Base-by-base conservation (phyloP, 2,329 filamentous ascomycete genomes). In the Elsinoe perseae region DNA sequence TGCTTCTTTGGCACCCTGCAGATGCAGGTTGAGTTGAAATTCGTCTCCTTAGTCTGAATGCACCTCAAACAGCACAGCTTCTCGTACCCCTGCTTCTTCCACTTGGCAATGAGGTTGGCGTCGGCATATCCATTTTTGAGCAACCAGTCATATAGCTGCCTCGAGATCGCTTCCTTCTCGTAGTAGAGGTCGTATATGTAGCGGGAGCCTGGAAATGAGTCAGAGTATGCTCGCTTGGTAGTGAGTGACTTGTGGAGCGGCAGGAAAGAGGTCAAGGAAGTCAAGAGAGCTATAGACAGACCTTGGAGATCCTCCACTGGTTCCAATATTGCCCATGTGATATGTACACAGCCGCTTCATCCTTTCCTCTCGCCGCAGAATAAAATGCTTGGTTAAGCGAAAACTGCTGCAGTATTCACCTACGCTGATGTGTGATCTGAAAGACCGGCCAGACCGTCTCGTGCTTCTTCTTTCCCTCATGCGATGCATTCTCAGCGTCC, bases 81-180 rank as follows among this genome's bases (percentile, higher is more conserved):
- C 73, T 98, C 93, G 67, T 98, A 98, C 14, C 93, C 93, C 67
- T 95, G 87, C 77, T 98, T 98, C 82, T 98, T 98, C 93, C 93
- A 98, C 76, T 98, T 98, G 12, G 93, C 93, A 68, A 98, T 97
- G 68, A 98, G 76, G 76, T 91, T 93, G 44, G 88, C 83, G 73
- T 98, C 93, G 4, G 91, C 93, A 70, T 98, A 97, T 50, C 85
- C 85, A 69, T 98, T 96, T 80, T 98, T 98, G 59, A 98, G 76
- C 61, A 97, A 76, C 85, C 89, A 98, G 64, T 97, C 93, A 73
- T 98, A 98, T 18, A 98, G 78, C 72, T 85, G 78, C 74, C 87
- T 92, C 72, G 83, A 87, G 70, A 98, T 97, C 53, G 92, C 92
- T 73, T 96, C 89, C 74, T 96, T 95, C 72, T 95, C 86, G 74